Conservation (phyloP, 2,329 filamentous ascomycete genomes). For the Cercospora brassicicola region DNA sequence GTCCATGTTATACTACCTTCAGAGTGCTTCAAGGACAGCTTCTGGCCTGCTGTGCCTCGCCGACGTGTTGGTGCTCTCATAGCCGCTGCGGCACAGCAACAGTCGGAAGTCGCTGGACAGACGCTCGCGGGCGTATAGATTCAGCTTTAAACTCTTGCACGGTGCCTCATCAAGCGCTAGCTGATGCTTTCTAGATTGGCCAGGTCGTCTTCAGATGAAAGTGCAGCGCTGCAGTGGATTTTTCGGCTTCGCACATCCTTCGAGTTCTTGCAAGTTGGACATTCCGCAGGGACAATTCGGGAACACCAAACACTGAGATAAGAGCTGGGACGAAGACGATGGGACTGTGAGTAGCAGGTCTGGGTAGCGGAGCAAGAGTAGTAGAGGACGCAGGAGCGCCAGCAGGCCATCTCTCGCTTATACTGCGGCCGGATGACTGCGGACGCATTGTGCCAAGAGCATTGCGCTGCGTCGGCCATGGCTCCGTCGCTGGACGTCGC, state of each 20-base stretch:
- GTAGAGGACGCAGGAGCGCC: neutral
- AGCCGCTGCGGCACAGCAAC: constrained; percentile 9
- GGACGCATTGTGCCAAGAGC: neutral
- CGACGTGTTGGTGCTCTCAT: neutral
- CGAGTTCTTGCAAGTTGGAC: neutral
- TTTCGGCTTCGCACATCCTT: neutral
- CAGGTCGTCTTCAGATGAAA: neutral
- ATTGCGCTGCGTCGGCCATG: neutral
- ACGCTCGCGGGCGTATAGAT: neutral
- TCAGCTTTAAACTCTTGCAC: neutral
- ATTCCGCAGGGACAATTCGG: neutral
- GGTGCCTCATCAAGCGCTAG: neutral
- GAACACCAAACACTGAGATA: neutral
- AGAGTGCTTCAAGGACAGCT: neutral
- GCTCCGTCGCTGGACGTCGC: neutral
- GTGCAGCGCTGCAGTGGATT: neutral
- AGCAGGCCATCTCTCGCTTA: neutral
- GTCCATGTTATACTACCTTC: neutral
- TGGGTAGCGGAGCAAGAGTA: neutral
- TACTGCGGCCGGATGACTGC: constrained; percentile 3
- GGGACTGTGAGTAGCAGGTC: neutral
- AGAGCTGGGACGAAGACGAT: neutral
- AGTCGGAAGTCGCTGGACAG: neutral
- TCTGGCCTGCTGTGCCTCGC: neutral
- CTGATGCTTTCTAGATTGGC: neutral